A percentile compares a stretch with the other conserved stretches of the same genome.
These are phyloP conservation scores for Cyberlindnera maritima DNA, from an alignment of 805 yeast genomes.

Conservation along the genomic window DNA sequence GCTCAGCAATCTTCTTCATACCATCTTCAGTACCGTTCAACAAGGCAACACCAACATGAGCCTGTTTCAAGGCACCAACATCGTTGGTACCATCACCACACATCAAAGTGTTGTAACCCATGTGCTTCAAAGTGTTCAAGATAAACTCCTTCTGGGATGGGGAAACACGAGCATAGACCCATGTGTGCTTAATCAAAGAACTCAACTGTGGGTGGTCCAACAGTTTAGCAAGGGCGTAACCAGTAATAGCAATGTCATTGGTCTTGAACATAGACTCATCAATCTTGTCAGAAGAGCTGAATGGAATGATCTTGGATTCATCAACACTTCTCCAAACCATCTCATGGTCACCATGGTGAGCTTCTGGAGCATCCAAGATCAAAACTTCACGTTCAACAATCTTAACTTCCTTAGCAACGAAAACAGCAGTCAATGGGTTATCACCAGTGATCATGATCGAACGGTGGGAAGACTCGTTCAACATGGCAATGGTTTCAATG, in stretches of 20 bases:
- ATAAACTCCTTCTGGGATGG: conserved; percentile 94
- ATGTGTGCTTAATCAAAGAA: conserved; percentile 78
- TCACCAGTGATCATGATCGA: conserved; percentile 99
- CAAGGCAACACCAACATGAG: conserved; percentile 97
- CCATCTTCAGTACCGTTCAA: conserved; percentile 96
- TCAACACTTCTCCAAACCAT: conserved; percentile 84
- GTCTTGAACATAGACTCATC: conserved; percentile 55
- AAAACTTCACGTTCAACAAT: conserved; percentile 82
- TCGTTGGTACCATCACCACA: conserved; percentile 99
- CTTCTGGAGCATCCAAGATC: conserved; percentile 83
- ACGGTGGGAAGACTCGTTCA: conserved; percentile 93
- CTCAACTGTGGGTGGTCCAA: conserved; percentile 65
- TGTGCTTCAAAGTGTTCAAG: conserved; percentile 73
- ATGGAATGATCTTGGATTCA: conserved; percentile 69
- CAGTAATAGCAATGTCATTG: conserved; percentile 89
- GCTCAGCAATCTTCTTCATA: conserved; percentile 83
- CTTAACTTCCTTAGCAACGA: conserved; percentile 90
- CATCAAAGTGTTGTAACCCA: conserved; percentile 94
- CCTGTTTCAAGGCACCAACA: conserved; percentile 98
- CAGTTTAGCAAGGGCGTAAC: conserved; percentile 76
- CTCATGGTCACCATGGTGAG: conserved; percentile 53
- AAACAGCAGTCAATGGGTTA: conserved; percentile 96
- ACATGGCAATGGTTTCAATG: conserved; percentile 82
- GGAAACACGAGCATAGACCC: conserved; percentile 98
- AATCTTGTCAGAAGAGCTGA: conserved; percentile 55